Evolutionary conservation across 371 early-diverging fungal genomes (phyloP), one percentile per base, ranked within the genome.

Genomic region (Dichotomocladium elegans): DNA sequence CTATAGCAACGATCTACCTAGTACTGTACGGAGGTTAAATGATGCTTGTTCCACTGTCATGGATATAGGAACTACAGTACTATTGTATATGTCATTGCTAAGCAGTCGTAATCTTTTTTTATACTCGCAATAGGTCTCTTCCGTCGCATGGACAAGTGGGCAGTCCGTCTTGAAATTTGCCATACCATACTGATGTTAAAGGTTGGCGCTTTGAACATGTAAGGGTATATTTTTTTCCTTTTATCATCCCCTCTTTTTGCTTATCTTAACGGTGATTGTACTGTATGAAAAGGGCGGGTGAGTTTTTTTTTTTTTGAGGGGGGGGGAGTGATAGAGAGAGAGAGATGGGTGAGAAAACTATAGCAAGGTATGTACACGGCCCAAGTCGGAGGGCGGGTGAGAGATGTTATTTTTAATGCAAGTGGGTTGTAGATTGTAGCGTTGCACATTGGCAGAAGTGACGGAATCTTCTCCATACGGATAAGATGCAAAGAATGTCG

Each of bases 361-460:
- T 29, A 55, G 42, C 25, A 30, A 48, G 47, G 56, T 55, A 55
- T 55, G 56, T 55, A 55, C 56, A 55, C 41, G 41, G 49, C 49
- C 43, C 49, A 55, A 28, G 41, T 55, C 55, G 19, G 47, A 37
- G 17, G 50, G 41, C 12, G 40, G n/a, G 1, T 33, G 27, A 2
- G 35, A 34, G 10, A 41, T n/a, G 41, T 41, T 41, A 6, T 40
- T 41, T 17, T 28, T 27, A 51, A 41, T 51, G 15, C 41, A 40
- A 28, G 40, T 19, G 14, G 49, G 4, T 8, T 15, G 14, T 15
- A 15, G 49, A 33, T 31, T 33, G 35, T 30, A 33, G 29, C 31
- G 24, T 34, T 48, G 49, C 49, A 48, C 21, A 37, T 22, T 21
- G 49, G 12, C 14, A 9, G 12, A 29, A 30, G 24, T 26, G 14